phyloP scores from a whole-genome alignment of 441 rosid genomes.

The Pelargonium citronellum region DNA sequence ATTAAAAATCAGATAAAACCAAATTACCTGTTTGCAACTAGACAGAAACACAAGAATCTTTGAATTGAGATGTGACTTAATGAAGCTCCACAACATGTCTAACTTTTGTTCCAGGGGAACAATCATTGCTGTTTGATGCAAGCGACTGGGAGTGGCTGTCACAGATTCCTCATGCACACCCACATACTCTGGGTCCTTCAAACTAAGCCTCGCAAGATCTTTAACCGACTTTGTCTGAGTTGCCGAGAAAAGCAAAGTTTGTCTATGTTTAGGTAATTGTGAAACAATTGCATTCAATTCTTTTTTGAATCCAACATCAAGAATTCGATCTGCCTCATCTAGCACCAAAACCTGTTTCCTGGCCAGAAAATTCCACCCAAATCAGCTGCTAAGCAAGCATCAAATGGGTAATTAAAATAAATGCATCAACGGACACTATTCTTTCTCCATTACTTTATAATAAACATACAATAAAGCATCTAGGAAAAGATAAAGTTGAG shows the following conservation, averaged over 20 bases:
- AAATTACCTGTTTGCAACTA: slow-evolving; percentile 78
- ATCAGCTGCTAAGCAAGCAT: slow-evolving; percentile 16
- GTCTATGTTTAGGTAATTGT: slow-evolving; percentile 73
- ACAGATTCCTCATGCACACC: slow-evolving; percentile 79
- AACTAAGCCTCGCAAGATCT: slow-evolving; percentile 94
- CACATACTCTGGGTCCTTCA: slow-evolving; percentile 88
- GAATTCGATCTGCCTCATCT: slow-evolving; percentile 97
- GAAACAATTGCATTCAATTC: slow-evolving; percentile 75
- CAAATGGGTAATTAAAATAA: not conserved
- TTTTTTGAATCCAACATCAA: slow-evolving; percentile 81
- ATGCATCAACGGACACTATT: not conserved
- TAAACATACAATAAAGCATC: not conserved
- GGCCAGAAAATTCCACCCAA: slow-evolving; percentile 31
- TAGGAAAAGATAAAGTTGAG: not conserved
- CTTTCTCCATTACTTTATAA: not conserved
- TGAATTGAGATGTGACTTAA: slow-evolving; percentile 67
- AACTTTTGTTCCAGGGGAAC: slow-evolving; percentile 87
- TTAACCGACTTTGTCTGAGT: slow-evolving; percentile 90
- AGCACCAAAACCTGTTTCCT: slow-evolving; percentile 77
- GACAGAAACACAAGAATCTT: slow-evolving; percentile 86
- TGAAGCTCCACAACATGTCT: slow-evolving; percentile 89
- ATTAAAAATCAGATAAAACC: slow-evolving; percentile 2
- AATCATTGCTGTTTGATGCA: slow-evolving; percentile 73
- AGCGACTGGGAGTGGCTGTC: slow-evolving; percentile 70
- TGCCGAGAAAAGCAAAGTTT: slow-evolving; percentile 90